phyloP scores from a whole-genome alignment of 192 early-diverging fungal species.

The Entophlyctis helioformis region DNA sequence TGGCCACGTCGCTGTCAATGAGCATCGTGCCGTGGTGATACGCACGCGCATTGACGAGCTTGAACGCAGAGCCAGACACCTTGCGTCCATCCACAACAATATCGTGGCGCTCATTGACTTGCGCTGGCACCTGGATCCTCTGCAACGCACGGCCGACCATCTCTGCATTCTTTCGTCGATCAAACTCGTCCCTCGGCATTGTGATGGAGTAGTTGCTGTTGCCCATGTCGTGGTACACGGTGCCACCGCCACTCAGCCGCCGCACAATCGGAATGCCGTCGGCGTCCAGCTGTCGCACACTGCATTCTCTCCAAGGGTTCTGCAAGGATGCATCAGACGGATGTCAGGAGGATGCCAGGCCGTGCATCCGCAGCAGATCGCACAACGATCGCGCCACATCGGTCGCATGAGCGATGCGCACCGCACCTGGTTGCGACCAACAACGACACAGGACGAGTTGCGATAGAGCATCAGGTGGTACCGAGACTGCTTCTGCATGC shows the following conservation, averaged over 20 bases:
- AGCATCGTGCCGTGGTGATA: slow-evolving; percentile 99
- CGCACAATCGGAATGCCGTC: background rate
- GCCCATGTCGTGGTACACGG: slow-evolving; percentile 62
- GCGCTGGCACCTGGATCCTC: slow-evolving; percentile 67
- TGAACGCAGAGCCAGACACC: slow-evolving; percentile 91
- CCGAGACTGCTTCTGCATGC: slow-evolving; percentile 53
- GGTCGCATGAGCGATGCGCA: no score
- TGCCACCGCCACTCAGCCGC: background rate
- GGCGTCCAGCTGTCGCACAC: slow-evolving; percentile 30
- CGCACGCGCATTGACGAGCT: slow-evolving; percentile 65
- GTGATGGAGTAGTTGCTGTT: slow-evolving; percentile 92
- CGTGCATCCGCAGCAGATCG: no score
- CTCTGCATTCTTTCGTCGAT: slow-evolving; percentile 59
- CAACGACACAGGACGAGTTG: slow-evolving; percentile 75
- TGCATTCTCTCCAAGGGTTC: slow-evolving; percentile 96
- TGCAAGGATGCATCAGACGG: no score
- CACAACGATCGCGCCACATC: background rate
- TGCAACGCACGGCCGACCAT: slow-evolving; percentile 66
- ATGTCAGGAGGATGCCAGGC: no score
- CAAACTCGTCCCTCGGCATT: slow-evolving; percentile 79
- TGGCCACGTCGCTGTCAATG: slow-evolving; percentile 70
- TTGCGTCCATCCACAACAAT: slow-evolving; percentile 75
- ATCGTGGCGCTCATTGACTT: slow-evolving; percentile 80
- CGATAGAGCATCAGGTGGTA: slow-evolving; percentile 80
- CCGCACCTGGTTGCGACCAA: slow-evolving; percentile 82